Base-by-base conservation (phyloP, 2,329 filamentous ascomycete genomes). In the Botrytis hyacinthi region DNA sequence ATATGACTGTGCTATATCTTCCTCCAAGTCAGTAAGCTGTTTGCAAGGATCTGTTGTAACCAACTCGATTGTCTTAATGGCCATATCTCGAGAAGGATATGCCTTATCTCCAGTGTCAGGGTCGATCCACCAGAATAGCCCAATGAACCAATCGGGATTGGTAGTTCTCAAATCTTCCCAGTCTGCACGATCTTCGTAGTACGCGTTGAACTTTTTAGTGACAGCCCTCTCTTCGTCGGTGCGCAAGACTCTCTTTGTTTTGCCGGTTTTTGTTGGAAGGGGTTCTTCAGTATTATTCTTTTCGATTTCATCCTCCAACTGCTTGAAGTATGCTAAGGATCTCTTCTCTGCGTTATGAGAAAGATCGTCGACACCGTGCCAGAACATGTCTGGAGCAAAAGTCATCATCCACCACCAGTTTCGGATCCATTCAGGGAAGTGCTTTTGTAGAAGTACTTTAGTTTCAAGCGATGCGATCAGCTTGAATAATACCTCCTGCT, bases 401-500 rank as follows among this genome's bases (percentile, higher is more conserved):
- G 61, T 63, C 40, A 63, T 63, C 61, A 63, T 63, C 61, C 61
- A 63, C 61, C 61, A 63, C 61, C 61, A 63, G 42, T 63, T 63
- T 16, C 61, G 61, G 9, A 63, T 63, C 61, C 61, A 63, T 7
- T 63, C 40, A 22, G 61, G 40, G 8, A 63, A 63, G n/a, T 29
- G 26, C 8, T 63, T 29, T 0, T 63, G 61, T 29, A 63, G 40
- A 44, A 44, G 61, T 18, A 44, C 40, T 22, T 63, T 20, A 26
- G 40, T 29, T 44, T 44, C 37, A 2, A 63, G 61, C 26, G n/a
- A n/a, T 29, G 40, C 61, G 42, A 63, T 14, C 1, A 63, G 18
- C 40, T 63, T 63, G 6, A 63, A 44, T 14, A 63, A 16, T 7
- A 44, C 61, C 8, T 63, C 61, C 32, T 63, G 37, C 40, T 63